These are phyloP conservation scores for Colletotrichum godetiae DNA, from an alignment of 2,329 filamentous ascomycete species.

Conservation along the genomic window DNA sequence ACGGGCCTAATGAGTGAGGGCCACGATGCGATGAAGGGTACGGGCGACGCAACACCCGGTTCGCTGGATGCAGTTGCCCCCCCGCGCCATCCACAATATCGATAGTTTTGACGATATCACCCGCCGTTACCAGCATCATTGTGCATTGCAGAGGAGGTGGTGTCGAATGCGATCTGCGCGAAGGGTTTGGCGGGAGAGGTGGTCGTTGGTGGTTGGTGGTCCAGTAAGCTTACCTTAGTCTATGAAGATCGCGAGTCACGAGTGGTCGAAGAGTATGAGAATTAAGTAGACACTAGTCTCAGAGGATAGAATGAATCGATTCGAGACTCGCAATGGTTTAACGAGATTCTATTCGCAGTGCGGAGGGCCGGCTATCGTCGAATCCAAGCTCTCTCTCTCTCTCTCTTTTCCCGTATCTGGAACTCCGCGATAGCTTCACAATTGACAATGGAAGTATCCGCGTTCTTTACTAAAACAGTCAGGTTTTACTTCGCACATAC, in stretches of 20 bases:
- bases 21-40: neutral
- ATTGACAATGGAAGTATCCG: no score
- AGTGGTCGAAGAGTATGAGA: neutral
- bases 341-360: neutral
- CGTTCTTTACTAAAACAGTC: no score
- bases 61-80: neutral
- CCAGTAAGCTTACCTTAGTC: neutral
- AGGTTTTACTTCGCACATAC: no score
- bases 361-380: no score
- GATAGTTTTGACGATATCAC: neutral
- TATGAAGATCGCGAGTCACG: neutral
- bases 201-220: neutral
- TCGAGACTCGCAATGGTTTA: neutral
- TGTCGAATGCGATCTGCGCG: neutral
- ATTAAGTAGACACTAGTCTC: neutral
- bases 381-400: no score
- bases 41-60: neutral
- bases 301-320: neutral
- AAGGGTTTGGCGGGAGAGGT: neutral
- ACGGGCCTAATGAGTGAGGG: neutral
- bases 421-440: no score
- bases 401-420: no score
- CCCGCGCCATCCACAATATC: neutral
- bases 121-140: neutral
- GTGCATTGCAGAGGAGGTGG: constrained; percentile 1